Percentiles rank a stretch among this genome's conserved stretches.
These are phyloP conservation scores for Hamamelis virginiana DNA, from an alignment of 164 flowering plant genomes.

Conservation along the genomic window DNA sequence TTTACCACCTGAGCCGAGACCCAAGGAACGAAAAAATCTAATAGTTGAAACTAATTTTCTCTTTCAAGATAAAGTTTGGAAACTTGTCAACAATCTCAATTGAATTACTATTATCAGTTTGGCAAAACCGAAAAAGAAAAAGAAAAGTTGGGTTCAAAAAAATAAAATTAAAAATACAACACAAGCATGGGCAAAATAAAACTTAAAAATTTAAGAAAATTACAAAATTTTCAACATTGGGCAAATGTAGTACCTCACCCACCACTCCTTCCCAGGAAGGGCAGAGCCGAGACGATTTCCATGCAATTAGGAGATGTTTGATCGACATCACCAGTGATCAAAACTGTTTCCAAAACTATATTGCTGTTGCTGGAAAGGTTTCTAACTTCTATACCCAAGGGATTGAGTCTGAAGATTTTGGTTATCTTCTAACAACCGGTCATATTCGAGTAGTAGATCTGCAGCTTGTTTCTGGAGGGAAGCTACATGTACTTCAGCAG, in stretches of 20 bases:
- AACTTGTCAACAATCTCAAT: too few species aligned
- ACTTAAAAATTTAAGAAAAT: constrained; percentile 7
- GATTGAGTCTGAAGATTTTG: constrained; percentile 76
- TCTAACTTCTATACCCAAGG: constrained; percentile 38
- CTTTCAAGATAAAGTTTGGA: too few species aligned
- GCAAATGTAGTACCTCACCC: not conserved
- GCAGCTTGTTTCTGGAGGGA: constrained; percentile 92
- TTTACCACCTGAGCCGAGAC: too few species aligned
- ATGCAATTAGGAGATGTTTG: not conserved
- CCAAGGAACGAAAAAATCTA: too few species aligned
- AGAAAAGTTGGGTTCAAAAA: too few species aligned
- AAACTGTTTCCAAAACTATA: not conserved
- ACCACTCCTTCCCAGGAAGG: not conserved
- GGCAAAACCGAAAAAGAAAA: too few species aligned
- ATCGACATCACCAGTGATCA: not conserved
- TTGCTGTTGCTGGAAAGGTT: too few species aligned
- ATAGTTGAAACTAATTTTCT: too few species aligned
- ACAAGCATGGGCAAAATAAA: not conserved
- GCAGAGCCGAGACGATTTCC: not conserved
- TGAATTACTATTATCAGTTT: too few species aligned
- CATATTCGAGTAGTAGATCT: constrained; percentile 88
- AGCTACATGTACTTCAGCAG: constrained; percentile 75
- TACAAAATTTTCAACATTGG: constrained; percentile 15
- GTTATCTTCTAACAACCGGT: constrained; percentile 83
- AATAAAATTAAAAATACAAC: not conserved